phyloP scores from a whole-genome alignment of 345 rosid species.

The Acer campestre region DNA sequence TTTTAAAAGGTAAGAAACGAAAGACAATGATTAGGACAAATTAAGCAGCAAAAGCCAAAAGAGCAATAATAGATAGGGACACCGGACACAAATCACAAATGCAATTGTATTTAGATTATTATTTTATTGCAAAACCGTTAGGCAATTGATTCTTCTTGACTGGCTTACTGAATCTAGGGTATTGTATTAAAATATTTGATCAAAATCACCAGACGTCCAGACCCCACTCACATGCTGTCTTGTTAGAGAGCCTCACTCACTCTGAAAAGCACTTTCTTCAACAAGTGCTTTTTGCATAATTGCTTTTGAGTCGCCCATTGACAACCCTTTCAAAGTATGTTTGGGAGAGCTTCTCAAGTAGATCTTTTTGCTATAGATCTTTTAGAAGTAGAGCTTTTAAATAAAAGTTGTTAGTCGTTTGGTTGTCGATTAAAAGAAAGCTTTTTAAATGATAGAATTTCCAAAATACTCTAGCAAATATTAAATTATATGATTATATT shows the following conservation, averaged over 20 bases:
- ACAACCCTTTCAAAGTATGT: too few relatives aligned
- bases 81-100: neutral
- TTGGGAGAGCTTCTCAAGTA: too few relatives aligned
- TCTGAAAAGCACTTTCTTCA: constrained; percentile 29
- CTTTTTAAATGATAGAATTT: too few relatives aligned
- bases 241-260: constrained; percentile 1
- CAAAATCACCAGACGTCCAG: constrained; percentile 15
- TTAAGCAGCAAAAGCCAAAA: neutral
- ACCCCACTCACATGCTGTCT: constrained; percentile 45
- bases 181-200: neutral
- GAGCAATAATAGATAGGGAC: neutral
- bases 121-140: neutral
- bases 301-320: neutral
- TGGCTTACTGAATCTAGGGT: constrained; percentile 14
- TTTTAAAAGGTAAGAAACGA: too few relatives aligned
- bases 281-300: neutral
- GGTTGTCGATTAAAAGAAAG: too few relatives aligned
- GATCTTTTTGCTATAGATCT: too few relatives aligned
- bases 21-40: neutral
- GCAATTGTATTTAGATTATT: neutral
- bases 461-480: too few relatives aligned
- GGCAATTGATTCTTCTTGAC: neutral
- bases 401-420: too few relatives aligned
- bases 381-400: too few relatives aligned
- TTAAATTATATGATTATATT: too few relatives aligned